Evolutionary conservation across 768 basidiomycete species (phyloP).

Genomic region (Lactifluus hygrophoroides): DNA sequence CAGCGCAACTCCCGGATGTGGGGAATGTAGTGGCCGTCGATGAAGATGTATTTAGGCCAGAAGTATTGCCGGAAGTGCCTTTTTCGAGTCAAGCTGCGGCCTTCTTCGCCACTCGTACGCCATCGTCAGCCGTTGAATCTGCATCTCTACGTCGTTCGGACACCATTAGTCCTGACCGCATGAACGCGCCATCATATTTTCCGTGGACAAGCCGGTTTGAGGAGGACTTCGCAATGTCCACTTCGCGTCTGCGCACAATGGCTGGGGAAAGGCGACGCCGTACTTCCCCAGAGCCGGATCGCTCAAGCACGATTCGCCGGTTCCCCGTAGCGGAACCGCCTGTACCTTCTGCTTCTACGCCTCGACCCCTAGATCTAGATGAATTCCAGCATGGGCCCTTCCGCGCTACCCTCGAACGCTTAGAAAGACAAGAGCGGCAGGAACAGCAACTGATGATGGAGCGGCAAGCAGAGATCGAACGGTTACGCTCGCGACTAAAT

Average conservation of each 20-base stretch:
- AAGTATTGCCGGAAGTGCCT: constrained; percentile 15
- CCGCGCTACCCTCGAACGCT: constrained; percentile 22
- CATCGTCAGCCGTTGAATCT: constrained; percentile 3
- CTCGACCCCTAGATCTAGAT: constrained; percentile 20
- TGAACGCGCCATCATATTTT: not conserved
- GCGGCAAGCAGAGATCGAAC: constrained; percentile 18
- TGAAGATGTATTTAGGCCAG: not conserved
- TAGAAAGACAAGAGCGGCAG: constrained; percentile 6
- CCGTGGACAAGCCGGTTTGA: constrained; percentile 7
- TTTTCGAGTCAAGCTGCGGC: constrained; percentile 20
- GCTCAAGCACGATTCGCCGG: not conserved
- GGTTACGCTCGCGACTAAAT: constrained; percentile 15
- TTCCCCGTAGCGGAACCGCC: not conserved
- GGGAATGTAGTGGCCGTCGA: not conserved
- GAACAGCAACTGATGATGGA: constrained; percentile 14
- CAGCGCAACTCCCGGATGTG: not conserved
- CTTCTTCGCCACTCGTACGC: constrained; percentile 14
- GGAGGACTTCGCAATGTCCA: constrained; percentile 2
- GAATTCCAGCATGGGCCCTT: constrained; percentile 26
- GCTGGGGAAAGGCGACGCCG: constrained; percentile 7
- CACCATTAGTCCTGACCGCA: not conserved
- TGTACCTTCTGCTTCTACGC: not conserved
- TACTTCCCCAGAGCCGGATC: constrained; percentile 1
- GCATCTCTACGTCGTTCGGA: constrained; percentile 5
- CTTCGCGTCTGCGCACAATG: constrained; percentile 1